Conservation (phyloP, 495 filamentous ascomycete species). For the Mycothermus thermophilus region DNA sequence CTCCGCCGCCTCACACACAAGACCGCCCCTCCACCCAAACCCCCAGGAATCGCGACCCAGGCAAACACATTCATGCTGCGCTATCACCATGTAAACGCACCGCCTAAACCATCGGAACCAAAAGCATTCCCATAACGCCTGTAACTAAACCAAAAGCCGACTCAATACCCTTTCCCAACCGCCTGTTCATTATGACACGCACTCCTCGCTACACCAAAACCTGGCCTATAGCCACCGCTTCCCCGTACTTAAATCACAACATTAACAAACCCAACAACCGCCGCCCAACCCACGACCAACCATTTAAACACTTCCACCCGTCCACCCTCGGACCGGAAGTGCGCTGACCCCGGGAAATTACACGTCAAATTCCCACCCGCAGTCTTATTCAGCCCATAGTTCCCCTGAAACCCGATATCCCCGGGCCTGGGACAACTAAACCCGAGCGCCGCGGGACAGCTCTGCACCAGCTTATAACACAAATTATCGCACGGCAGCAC, state of each 20-base stretch:
- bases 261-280: slow-evolving; percentile 6
- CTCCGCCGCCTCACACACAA: too few species aligned
- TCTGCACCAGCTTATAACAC: slow-evolving; percentile 70
- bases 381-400: slow-evolving; percentile 44
- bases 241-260: slow-evolving; percentile 4
- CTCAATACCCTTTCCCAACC: too few species aligned
- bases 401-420: slow-evolving; percentile 39
- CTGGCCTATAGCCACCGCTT: slow-evolving; percentile 5
- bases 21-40: too few species aligned
- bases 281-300: slow-evolving; percentile 8
- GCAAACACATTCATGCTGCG: too few species aligned
- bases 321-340: slow-evolving; percentile 16
- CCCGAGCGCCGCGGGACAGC: slow-evolving; percentile 63
- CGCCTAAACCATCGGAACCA: too few species aligned
- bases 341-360: slow-evolving; percentile 34
- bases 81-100: too few species aligned
- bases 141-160: too few species aligned
- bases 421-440: slow-evolving; percentile 60
- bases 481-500: slow-evolving; percentile 71
- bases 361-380: slow-evolving; percentile 26
- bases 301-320: slow-evolving; percentile 6
- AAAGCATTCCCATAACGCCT: too few species aligned
- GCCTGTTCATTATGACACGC: too few species aligned
- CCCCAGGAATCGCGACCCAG: too few species aligned
- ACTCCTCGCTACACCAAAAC: slow-evolving; percentile 1